Evolutionary conservation across 805 yeast species (phyloP), one percentile per base, ranked within the genome.

Genomic region (Candida krabiensis): DNA sequence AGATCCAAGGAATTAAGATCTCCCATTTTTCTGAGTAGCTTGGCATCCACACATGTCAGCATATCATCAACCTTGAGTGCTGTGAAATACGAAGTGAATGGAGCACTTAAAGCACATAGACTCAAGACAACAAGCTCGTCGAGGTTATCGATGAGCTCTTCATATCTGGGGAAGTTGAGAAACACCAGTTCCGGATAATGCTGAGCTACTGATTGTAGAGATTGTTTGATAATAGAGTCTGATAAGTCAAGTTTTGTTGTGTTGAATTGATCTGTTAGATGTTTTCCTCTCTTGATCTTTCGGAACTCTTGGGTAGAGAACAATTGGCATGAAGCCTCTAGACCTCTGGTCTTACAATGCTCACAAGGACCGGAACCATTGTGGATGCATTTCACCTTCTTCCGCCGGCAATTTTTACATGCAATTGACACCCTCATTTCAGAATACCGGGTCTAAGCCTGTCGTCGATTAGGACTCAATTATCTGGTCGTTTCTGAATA

Each of bases 101-200:
- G 47, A 2, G 44, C 30, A 16, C 44, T 36, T 31, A 46, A 16
- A 5, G 42, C 45, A 24, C 38, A 38, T 4, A 46, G 29, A 4
- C 44, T 43, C 9, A 46, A 38, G 3, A 35, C 17, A 19, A 43
- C 47, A 31, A 40, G 30, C n/a, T 43, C 43, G 25, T 46, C 46
- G 9, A 46, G 23, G 9, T 29, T 12, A 5, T 30, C 19, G 9
- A 39, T 11, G 12, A 46, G 35, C 9, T 43, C 43, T 4, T 40
- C 30, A 13, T 19, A 23, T 9, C 22, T 28, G 9, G 43, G 40
- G 26, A 24, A 46, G 11, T 28, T 30, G 21, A 46, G 24, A 27
- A 43, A 46, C 12, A 46, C 30, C 27, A 46, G 35, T 30, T 46
- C 50, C 4, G 50, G 50, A 27, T 40, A 31, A 17, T 46, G 41